Conservation (phyloP, 2,329 filamentous ascomycete genomes). For the Chalaropsis ovoidea region DNA sequence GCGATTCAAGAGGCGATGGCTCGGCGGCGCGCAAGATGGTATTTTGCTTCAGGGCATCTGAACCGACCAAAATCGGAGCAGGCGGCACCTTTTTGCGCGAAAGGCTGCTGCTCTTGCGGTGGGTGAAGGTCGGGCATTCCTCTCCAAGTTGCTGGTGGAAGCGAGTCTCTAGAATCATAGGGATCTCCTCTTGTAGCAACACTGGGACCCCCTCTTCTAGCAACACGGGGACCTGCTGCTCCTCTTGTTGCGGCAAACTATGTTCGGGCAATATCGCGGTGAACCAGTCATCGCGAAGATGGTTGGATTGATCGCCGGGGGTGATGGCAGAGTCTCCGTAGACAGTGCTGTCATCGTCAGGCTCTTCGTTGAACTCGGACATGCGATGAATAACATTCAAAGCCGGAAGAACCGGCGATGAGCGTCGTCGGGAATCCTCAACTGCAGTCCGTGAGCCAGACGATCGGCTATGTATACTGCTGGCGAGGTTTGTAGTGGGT, state of each 20-base stretch:
- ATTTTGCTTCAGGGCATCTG: slow-evolving; percentile 34
- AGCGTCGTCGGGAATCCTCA: slow-evolving; percentile 37
- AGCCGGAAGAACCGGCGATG: slow-evolving; percentile 43
- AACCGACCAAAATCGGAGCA: slow-evolving; percentile 43
- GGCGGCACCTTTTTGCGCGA: slow-evolving; percentile 48
- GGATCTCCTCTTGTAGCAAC: slow-evolving; percentile 35
- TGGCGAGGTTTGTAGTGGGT: slow-evolving; percentile 17
- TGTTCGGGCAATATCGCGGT: slow-evolving; percentile 10
- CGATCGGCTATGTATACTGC: neutral
- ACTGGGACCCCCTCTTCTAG: slow-evolving; percentile 34
- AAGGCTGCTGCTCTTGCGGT: slow-evolving; percentile 38
- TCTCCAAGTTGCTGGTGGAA: slow-evolving; percentile 53
- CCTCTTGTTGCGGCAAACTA: neutral
- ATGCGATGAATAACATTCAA: slow-evolving; percentile 30
- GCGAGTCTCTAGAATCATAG: slow-evolving; percentile 16
- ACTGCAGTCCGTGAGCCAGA: slow-evolving; percentile 28
- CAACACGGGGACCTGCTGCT: slow-evolving; percentile 31
- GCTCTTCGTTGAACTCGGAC: slow-evolving; percentile 33
- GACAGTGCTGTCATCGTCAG: slow-evolving; percentile 37
- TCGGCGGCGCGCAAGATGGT: slow-evolving; percentile 40
- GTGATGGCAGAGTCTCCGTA: slow-evolving; percentile 45
- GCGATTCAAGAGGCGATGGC: slow-evolving; percentile 45
- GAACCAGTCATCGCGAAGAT: slow-evolving; percentile 34
- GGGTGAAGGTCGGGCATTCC: slow-evolving; percentile 49
- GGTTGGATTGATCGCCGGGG: slow-evolving; percentile 38